These are phyloP conservation scores for Neonectria punicea DNA, from an alignment of 2,329 filamentous ascomycete genomes.

Conservation along the genomic window DNA sequence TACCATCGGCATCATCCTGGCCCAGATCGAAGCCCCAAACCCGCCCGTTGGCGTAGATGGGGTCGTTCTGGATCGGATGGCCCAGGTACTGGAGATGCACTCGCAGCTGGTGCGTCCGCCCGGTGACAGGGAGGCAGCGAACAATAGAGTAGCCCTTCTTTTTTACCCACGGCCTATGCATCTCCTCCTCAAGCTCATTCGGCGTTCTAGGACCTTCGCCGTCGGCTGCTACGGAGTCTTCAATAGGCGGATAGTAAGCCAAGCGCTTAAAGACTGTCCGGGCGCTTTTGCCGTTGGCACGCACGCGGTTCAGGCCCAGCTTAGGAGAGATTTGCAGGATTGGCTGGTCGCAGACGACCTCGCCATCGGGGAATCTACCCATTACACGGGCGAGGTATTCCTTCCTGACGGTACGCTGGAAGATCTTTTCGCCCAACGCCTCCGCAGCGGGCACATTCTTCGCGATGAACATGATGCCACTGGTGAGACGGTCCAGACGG, in stretches of 20 bases:
- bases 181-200: slow-evolving; percentile 34
- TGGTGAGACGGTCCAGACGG: slow-evolving; percentile 91
- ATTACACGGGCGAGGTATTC: slow-evolving; percentile 94
- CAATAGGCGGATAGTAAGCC: slow-evolving; percentile 82
- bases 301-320: slow-evolving; percentile 91
- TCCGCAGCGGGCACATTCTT: slow-evolving; percentile 87
- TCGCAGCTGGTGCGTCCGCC: slow-evolving; percentile 92
- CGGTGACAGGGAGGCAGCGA: slow-evolving; percentile 91
- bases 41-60: slow-evolving; percentile 93
- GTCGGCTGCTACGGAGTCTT: slow-evolving; percentile 24
- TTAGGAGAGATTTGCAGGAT: slow-evolving; percentile 96
- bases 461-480: slow-evolving; percentile 97
- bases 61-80: slow-evolving; percentile 96
- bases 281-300: slow-evolving; percentile 90
- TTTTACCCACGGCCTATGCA: slow-evolving; percentile 56
- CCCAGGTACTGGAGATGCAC: slow-evolving; percentile 96
- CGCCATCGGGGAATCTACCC: slow-evolving; percentile 90
- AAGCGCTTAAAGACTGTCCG: slow-evolving; percentile 91
- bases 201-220: slow-evolving; percentile 41
- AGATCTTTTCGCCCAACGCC: slow-evolving; percentile 78
- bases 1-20: slow-evolving; percentile 70
- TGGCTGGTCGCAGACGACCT: slow-evolving; percentile 91
- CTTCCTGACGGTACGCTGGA: slow-evolving; percentile 85
- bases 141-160: slow-evolving; percentile 92
- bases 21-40: slow-evolving; percentile 90